Base-by-base conservation (phyloP, 129 eudicot genomes). In the Cynara cardunculus region DNA sequence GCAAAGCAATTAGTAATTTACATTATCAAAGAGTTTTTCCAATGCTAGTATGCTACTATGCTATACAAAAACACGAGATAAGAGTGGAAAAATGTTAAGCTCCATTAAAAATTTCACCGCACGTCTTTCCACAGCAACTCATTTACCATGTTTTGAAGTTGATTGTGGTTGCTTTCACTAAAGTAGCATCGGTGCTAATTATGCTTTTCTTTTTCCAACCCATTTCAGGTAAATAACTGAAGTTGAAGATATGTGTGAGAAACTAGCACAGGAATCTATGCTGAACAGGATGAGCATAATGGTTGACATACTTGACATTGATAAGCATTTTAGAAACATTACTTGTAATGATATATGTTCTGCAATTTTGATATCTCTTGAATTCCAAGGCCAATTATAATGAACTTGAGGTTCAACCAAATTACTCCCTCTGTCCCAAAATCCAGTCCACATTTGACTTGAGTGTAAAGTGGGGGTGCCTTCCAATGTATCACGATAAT, bases 1-100 rank as follows among this genome's bases (percentile, higher is more conserved):
- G 73, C 27, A 68, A 32, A 71, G 14, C 12, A 78, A 62, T 78
- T 75, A 72, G 65, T 53, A 70, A 62, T 46, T 3, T 25, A 73
- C 13, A 35, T 72, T 69, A 68, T 49, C 19, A 71, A 82, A 70
- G 27, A 71, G 65, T 53, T 44, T 30, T 35, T 24, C 22, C 27
- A 46, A 35, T 24, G 62, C 22, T 9, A 34, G 59, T 70, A 75
- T 64, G 39, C 53, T 62, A 72, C 4, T 34, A 44, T 19, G 56
- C 21, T 28, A 19, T 35, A 37, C 26, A 22, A 26, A 46, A 70
- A 35, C 25, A 32, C 76, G 77, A 79, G 49, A 46, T 49, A 61
- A 44, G 59, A 74, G 68, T 9, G 21, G 41, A 27, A 78, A 32
- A 65, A 68, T 39, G 13, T 53, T 66, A 67, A 44, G 74, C 41